Evolutionary conservation across 495 filamentous ascomycete genomes (phyloP), one percentile per base, ranked within the genome.

Genomic region (Penicillium taxi): DNA sequence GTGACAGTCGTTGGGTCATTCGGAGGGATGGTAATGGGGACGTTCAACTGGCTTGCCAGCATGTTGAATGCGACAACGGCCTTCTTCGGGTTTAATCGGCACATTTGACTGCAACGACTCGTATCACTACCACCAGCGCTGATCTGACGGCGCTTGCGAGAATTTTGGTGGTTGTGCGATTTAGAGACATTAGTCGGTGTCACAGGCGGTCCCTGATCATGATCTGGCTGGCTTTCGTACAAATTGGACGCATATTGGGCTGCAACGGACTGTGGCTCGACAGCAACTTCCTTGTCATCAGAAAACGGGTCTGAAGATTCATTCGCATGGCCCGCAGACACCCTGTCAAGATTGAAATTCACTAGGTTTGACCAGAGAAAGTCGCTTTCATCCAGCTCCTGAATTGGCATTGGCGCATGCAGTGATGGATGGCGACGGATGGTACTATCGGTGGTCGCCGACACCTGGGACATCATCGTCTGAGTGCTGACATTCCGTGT

Each of bases 401-500:
- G 16, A n/a, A 58, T 48, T 6, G 52, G 51, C 26, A 41, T 48
- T 8, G 42, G 45, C 5, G 45, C 34, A 11, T 39, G 49, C 22
- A 45, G 56, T 11, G 56, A 56, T 6, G 56, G 52, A 35, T 47
- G 48, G 22, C 42, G 59, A 35, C 34, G 50, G 6, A 67, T 53
- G n/a, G 63, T 67, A 11, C 25, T 35, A 6, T 28, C 52, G 1
- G 55, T 64, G 4, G 39, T 31, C 5, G 46, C 44, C 6, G 65
- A 66, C 15, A 56, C 40, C n/a, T 49, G 48, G 17, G 61, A 64
- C 12, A 35, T 29, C 3, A 39, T 37, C 0, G 52, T 63, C 23
- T 52, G 48, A 19, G 48, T 42, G 32, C 64, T 59, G 24, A 55
- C 46, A 24, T 52, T 51, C 14, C 61, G 49, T 56, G 51, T 6